Conservation (phyloP, 768 basidiomycete species). For the Tephrocybe sp. region DNA sequence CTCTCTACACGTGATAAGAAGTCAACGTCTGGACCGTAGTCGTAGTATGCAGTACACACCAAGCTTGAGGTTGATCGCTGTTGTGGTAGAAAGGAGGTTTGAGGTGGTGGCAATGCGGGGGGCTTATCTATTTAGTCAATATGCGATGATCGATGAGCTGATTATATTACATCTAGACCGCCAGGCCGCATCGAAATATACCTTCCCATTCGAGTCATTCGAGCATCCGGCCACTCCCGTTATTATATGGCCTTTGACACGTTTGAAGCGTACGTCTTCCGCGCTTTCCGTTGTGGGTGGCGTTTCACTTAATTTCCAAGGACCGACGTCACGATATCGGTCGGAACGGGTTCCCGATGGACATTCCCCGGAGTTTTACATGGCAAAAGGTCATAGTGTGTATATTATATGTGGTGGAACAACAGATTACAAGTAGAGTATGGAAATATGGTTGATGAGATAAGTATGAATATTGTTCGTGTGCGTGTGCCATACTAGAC, state of each 20-base stretch:
- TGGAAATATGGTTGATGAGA: conserved; percentile 3
- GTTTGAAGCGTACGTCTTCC: background rate
- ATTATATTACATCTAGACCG: background rate
- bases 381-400: no score
- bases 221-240: conserved; percentile 10
- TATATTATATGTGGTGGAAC: conserved; percentile 2
- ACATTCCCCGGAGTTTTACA: background rate
- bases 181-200: background rate
- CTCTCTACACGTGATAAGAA: conserved; percentile 17
- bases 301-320: no score
- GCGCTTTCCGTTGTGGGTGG: background rate
- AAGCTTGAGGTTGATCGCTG: background rate
- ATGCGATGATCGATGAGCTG: conserved; percentile 9
- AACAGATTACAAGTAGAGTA: conserved; percentile 16
- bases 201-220: background rate
- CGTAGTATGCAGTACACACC: conserved; percentile 1
- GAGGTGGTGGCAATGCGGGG: background rate
- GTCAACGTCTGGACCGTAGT: background rate
- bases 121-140: background rate
- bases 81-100: background rate
- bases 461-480: conserved; percentile 3
- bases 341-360: background rate
- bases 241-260: background rate
- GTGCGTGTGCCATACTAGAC: background rate
- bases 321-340: no score